phyloP scores from a whole-genome alignment of 2,329 filamentous ascomycete genomes.

The Fusarium denticulatum region DNA sequence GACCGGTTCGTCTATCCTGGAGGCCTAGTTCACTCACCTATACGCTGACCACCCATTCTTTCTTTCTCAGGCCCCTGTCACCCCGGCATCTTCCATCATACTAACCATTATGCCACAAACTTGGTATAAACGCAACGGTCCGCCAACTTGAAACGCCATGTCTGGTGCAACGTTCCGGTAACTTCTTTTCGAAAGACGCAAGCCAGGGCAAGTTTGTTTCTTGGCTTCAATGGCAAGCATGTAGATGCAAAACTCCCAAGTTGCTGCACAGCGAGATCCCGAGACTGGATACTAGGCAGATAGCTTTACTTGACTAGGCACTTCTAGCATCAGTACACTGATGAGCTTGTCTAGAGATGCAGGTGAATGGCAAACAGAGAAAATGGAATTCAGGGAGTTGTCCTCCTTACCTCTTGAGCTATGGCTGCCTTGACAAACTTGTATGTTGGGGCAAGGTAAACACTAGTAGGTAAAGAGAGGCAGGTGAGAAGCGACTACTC shows the following conservation, averaged over 20 bases:
- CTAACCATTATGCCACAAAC: background rate
- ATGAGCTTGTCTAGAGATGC: background rate
- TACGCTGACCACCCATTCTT: background rate
- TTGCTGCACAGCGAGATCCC: background rate
- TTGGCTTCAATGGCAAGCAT: background rate
- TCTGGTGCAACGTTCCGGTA: background rate
- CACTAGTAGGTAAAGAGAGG: background rate
- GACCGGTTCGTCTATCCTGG: background rate
- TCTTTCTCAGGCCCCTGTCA: background rate
- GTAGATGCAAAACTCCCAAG: background rate
- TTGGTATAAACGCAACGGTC: background rate
- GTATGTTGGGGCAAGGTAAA: background rate
- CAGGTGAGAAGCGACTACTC: background rate
- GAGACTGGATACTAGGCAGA: no score
- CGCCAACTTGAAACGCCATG: background rate
- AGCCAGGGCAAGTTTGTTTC: background rate
- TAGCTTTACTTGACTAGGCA: background rate
- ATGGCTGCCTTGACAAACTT: background rate
- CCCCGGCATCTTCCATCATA: background rate
- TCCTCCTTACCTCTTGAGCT: background rate
- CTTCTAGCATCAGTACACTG: background rate
- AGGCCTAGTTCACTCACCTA: background rate
- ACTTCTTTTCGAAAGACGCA: background rate
- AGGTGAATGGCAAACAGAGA: background rate
- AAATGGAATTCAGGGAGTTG: background rate